Conservation (phyloP, 1,139 yeast species). For the Candida albicans region DNA sequence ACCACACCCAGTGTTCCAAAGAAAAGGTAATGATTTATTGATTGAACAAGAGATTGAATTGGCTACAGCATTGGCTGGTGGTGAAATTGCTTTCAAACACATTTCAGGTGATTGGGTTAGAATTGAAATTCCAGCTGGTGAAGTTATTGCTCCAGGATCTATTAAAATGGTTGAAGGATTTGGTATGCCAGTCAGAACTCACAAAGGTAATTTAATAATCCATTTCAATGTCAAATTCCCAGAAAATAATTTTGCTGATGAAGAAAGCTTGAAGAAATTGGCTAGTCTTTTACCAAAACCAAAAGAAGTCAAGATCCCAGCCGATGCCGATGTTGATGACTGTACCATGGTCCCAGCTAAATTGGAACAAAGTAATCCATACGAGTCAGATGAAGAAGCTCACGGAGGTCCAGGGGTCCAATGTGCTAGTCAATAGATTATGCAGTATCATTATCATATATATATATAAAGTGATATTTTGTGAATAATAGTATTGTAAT, state of each 20-base stretch:
- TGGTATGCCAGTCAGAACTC: slow-evolving; percentile 91
- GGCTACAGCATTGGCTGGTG: slow-evolving; percentile 95
- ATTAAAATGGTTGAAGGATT: slow-evolving; percentile 83
- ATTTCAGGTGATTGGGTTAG: slow-evolving; percentile 86
- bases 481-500: no score
- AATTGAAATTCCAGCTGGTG: slow-evolving; percentile 84
- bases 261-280: slow-evolving; percentile 64
- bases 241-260: slow-evolving; percentile 57
- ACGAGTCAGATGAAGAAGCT: slow-evolving; percentile 68
- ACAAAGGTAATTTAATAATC: slow-evolving; percentile 68
- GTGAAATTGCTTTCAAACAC: slow-evolving; percentile 83
- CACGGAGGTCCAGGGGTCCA: slow-evolving; percentile 70
- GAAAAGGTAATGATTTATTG: slow-evolving; percentile 88
- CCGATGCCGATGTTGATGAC: slow-evolving; percentile 74
- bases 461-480: no score
- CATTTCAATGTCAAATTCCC: slow-evolving; percentile 78
- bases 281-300: slow-evolving; percentile 70
- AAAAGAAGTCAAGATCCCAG: slow-evolving; percentile 54
- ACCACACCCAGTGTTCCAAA: slow-evolving; percentile 75
- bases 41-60: slow-evolving; percentile 88
- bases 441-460: not conserved
- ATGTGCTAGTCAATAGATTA: slow-evolving; percentile 74
- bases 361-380: slow-evolving; percentile 55
- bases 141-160: slow-evolving; percentile 82
- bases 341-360: slow-evolving; percentile 66